Evolutionary conservation across 1,284 basidiomycete genomes (phyloP), one percentile per base, ranked within the genome.

Genomic region (Irpex sp.): DNA sequence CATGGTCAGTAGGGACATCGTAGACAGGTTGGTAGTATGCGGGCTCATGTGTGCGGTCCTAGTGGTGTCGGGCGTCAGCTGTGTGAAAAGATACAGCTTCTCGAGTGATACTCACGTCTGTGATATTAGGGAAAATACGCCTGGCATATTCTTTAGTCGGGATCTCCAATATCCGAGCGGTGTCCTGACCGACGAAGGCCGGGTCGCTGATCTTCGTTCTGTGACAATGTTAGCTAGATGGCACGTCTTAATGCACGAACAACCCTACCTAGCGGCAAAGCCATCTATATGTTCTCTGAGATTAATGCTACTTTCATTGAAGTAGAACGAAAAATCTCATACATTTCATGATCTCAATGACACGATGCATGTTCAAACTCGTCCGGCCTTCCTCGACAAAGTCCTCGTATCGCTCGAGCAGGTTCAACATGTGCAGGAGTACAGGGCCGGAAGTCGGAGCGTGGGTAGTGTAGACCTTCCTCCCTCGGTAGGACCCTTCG

Each of bases 191-290:
- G 3, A 62, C 31, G 74, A 87, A 94, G 7, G 78, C 75, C 0
- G 88, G 89, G 74, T 98, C 96, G 38, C 87, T 90, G 60, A 98
- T 83, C 68, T 86, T 87, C 3, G 94, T 95, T 61, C 94, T 88
- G 51, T 68, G 55, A 26, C 51, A 15, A 56, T 3, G 7, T 36
- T 34, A 34, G 31, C 31, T 34, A 6, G 1, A 34, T 47, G 44
- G 15, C 49, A 36, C 19, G 1, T 15, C 17, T 34, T 44, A 4
- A 1, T 17, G 51, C 19, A 11, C 9, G 15, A 19, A 21, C 15
- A 17, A 31, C 26, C 51, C 66, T 68, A 87, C 90, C 91, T 78
- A 56, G 91, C 87, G 64, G 91, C 87, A 71, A 92, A 92, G 0
- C 89, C 91, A 71, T 89, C 84, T 85, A 60, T 26, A 11, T 4